Evolutionary conservation across 768 basidiomycete genomes (phyloP).

Genomic region (Hirschioporus abietinus): DNA sequence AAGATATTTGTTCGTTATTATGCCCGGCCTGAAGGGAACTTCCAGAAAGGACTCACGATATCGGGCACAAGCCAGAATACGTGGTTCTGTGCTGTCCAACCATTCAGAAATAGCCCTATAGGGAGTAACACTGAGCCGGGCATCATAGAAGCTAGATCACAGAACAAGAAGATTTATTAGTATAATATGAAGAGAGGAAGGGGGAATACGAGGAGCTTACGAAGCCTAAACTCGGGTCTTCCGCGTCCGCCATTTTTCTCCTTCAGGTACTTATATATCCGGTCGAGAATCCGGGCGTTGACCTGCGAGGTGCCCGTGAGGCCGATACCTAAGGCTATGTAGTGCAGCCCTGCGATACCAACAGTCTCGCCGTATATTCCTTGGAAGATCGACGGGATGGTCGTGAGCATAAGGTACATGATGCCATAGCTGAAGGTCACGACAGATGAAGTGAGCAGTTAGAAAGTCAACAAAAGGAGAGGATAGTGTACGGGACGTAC

Average conservation of each 20-base stretch:
- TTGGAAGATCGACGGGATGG: constrained; percentile 12
- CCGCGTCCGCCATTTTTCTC: constrained; percentile 18
- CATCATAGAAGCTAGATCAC: constrained; percentile 17
- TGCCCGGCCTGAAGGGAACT: too few relatives aligned
- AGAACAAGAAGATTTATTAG: constrained; percentile 10
- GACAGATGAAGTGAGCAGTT: neutral
- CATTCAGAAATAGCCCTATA: constrained; percentile 30
- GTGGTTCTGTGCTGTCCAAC: constrained; percentile 28
- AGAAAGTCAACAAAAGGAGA: neutral
- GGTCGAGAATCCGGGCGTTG: constrained; percentile 19
- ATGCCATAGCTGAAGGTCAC: neutral
- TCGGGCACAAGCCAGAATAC: constrained; percentile 30
- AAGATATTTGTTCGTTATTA: neutral
- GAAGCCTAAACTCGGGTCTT: constrained; percentile 21
- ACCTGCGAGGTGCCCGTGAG: constrained; percentile 18
- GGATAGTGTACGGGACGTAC: constrained; percentile 14
- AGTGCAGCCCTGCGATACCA: constrained; percentile 24
- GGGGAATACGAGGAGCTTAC: constrained; percentile 3
- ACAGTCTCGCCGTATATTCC: constrained; percentile 19
- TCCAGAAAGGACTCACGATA: constrained; percentile 15
- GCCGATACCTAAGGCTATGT: constrained; percentile 25
- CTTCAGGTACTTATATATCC: constrained; percentile 19
- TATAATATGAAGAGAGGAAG: neutral
- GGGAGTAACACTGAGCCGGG: constrained; percentile 24
- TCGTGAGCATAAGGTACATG: constrained; percentile 8